phyloP scores from a whole-genome alignment of 768 basidiomycete species.

The Lepiota brunneoincarnata region DNA sequence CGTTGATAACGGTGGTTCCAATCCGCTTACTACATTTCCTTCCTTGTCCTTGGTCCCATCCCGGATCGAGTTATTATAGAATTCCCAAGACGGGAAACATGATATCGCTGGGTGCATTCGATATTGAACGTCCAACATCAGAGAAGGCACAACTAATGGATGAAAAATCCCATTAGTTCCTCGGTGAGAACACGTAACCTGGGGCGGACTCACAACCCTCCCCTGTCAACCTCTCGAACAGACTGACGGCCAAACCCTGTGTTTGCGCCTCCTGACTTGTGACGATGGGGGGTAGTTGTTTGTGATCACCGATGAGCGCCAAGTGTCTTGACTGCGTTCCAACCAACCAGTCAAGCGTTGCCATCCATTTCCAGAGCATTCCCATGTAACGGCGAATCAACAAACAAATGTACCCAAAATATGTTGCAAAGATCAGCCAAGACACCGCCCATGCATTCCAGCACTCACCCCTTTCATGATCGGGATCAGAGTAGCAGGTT shows the following conservation, averaged over 20 bases:
- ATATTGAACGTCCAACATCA: slow-evolving; percentile 94
- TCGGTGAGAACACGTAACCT: slow-evolving; percentile 5
- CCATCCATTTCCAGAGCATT: background rate
- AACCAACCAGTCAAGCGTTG: slow-evolving; percentile 4
- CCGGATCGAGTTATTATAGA: slow-evolving; percentile 67
- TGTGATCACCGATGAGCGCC: slow-evolving; percentile 94
- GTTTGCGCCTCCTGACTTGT: slow-evolving; percentile 70
- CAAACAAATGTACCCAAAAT: background rate
- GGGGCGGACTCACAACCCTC: slow-evolving; percentile 60
- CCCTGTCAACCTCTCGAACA: slow-evolving; percentile 88
- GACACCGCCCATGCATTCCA: background rate
- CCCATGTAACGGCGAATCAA: slow-evolving; percentile 1
- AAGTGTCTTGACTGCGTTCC: slow-evolving; percentile 68
- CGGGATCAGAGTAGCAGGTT: slow-evolving; percentile 87
- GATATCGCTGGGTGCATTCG: slow-evolving; percentile 94
- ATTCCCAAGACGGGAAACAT: slow-evolving; percentile 79
- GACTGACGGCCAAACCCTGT: slow-evolving; percentile 72
- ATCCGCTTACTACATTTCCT: slow-evolving; percentile 45
- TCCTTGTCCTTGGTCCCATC: slow-evolving; percentile 70
- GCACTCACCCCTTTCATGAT: slow-evolving; percentile 88
- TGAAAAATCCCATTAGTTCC: slow-evolving; percentile 1
- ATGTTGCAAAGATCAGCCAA: background rate
- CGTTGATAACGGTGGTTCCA: slow-evolving; percentile 60
- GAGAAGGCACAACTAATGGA: slow-evolving; percentile 69
- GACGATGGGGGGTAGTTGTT: slow-evolving; percentile 90